Evolutionary conservation across 2,329 filamentous ascomycete species (phyloP), one percentile per base, ranked within the genome.

Genomic region (Pseudogymnoascus sp.): DNA sequence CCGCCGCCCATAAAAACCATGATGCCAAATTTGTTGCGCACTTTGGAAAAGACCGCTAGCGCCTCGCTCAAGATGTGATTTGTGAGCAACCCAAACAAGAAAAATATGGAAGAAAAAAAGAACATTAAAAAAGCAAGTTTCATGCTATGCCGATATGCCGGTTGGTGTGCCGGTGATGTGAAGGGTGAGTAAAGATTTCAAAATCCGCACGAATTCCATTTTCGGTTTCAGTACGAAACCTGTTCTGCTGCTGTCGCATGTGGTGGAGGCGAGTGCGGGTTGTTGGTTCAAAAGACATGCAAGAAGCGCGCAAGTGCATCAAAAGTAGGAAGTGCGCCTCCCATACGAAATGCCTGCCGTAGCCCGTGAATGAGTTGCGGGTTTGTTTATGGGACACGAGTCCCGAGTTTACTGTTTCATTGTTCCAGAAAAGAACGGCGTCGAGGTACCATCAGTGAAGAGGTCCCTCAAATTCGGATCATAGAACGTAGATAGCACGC

Each of bases 101-200:
- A 34, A 56, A 34, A 53, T 31, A 56, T 34, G 11, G 9, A 9
- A 37, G 25, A 31, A 11, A 38, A 38, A 38, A 56, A 56, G 18
- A 36, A 56, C 28, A 56, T 56, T 56, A 34, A 56, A 56, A 49
- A 34, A 49, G 49, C 49, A 56, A 56, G 49, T 56, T 49, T 56
- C 49, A 56, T 56, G 49, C 49, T 56, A 56, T 56, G 49, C 49
- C 49, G 49, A 37, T 34, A 56, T 56, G 49, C 49, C 49, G 49
- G 49, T 56, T 56, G 25, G 16, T 56, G 28, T 14, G 49, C 49
- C 49, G 49, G 49, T 56, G 8, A 9, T 11, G 25, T 56, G 49
- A 56, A 56, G 49, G 16, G 25, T 56, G 49, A 56, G 49, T 34
- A 56, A 56, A 56, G 49, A 56, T n/a, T 56, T 56, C 28, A 31